These are phyloP conservation scores for Earliella scabrosa DNA, from an alignment of 1,284 basidiomycete species.

Conservation along the genomic window DNA sequence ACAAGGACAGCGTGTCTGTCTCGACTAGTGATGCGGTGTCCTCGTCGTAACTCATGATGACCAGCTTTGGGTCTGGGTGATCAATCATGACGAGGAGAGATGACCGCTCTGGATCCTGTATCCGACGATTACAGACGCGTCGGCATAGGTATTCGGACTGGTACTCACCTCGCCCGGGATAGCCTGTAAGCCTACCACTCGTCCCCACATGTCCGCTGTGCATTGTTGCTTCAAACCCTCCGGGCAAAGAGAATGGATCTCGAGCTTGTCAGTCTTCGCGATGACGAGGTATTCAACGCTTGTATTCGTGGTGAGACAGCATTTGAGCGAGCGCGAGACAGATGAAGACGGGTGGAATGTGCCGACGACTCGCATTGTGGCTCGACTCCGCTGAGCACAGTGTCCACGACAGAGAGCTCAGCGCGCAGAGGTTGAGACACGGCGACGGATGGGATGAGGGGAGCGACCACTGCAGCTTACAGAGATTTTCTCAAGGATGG, in stretches of 20 bases:
- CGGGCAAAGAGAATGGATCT: constrained; percentile 64
- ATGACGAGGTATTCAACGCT: constrained; percentile 65
- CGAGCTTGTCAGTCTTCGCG: constrained; percentile 63
- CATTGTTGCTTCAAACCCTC: constrained; percentile 63
- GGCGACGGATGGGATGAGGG: background rate
- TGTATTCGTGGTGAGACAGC: constrained; percentile 45
- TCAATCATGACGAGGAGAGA: constrained; percentile 69
- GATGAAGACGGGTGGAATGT: constrained; percentile 73
- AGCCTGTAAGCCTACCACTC: constrained; percentile 56
- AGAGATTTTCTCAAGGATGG: background rate
- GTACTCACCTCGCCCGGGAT: constrained; percentile 55
- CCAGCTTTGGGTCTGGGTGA: constrained; percentile 72
- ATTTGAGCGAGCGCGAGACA: constrained; percentile 65
- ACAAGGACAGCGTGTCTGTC: constrained; percentile 51
- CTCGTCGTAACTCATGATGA: constrained; percentile 57
- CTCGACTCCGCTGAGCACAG: background rate
- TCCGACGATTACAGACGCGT: constrained; percentile 1
- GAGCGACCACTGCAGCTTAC: background rate
- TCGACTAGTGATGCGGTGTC: constrained; percentile 42
- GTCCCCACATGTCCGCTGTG: constrained; percentile 66
- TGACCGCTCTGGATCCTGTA: constrained; percentile 48
- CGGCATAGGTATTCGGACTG: background rate
- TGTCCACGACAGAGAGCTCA: background rate
- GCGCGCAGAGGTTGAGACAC: background rate
- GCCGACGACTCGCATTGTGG: constrained; percentile 65